Conservation (phyloP, 441 rosid species). For the Rhodomyrtus psidioides region DNA sequence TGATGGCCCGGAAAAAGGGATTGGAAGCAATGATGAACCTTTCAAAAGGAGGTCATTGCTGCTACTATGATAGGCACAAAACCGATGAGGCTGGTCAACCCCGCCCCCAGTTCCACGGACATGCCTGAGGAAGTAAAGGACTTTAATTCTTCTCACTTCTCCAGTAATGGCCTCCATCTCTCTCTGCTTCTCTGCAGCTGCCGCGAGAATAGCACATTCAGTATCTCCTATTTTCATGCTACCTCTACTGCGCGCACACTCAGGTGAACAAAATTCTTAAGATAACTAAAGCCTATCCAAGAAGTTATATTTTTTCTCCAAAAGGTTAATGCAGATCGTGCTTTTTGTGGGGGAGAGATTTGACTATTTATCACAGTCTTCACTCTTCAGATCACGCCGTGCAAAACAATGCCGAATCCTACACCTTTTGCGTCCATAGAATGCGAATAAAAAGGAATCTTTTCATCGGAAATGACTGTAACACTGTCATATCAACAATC, state of each 20-base stretch:
- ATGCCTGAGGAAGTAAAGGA: conserved; percentile 54
- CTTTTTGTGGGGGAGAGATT: neutral
- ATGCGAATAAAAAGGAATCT: neutral
- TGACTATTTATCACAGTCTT: neutral
- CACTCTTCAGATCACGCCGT: neutral
- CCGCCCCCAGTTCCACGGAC: conserved; percentile 35
- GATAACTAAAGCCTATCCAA: neutral
- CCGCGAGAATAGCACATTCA: neutral
- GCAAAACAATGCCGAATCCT: neutral
- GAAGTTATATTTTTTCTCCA: neutral
- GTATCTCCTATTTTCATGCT: neutral
- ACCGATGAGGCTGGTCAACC: conserved; percentile 67
- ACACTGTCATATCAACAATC: neutral
- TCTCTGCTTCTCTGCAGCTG: neutral
- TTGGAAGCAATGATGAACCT: conserved; percentile 20
- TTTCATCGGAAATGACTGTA: neutral
- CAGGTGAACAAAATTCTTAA: neutral
- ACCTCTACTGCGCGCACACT: neutral
- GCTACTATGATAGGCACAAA: conserved; percentile 42
- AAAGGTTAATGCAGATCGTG: neutral
- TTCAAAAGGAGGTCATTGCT: conserved; percentile 48
- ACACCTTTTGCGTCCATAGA: neutral
- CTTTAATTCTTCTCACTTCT: conserved; percentile 48
- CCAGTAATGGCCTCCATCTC: conserved; percentile 22
- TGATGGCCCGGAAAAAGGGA: neutral